Evolutionary conservation across 129 eudicot species (phyloP).

Genomic region (Tanacetum coccineum): DNA sequence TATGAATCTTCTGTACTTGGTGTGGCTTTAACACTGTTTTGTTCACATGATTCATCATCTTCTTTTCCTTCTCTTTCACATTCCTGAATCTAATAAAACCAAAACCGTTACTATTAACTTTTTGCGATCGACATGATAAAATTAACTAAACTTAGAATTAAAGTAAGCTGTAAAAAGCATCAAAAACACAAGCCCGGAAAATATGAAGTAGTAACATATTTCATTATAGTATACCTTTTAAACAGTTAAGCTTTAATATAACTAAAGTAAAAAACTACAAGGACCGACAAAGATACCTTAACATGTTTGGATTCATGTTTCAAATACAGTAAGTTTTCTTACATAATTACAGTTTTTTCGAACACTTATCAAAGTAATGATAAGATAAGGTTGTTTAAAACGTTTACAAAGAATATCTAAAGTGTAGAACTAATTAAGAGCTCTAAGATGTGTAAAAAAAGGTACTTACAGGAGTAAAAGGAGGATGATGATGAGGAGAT

Average conservation of each 20-base stretch:
- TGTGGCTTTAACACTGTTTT: conserved; percentile 35
- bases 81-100: conserved; percentile 48
- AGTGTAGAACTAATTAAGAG: neutral
- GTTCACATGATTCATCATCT: conserved; percentile 57
- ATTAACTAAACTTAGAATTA: too few relatives aligned
- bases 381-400: too few relatives aligned
- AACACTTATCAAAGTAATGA: too few relatives aligned
- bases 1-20: conserved; percentile 17
- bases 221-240: too few relatives aligned
- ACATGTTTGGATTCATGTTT: too few relatives aligned
- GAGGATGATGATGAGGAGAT: conserved; percentile 55
- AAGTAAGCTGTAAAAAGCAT: neutral
- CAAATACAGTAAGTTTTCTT: too few relatives aligned
- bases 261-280: too few relatives aligned
- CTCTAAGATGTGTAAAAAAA: conserved; percentile 7
- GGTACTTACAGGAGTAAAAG: conserved; percentile 71
- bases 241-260: too few relatives aligned
- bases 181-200: neutral
- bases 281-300: too few relatives aligned
- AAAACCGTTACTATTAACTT: neutral
- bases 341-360: neutral
- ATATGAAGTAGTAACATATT: too few relatives aligned
- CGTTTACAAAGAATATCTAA: neutral
- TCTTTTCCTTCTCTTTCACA: conserved; percentile 65
- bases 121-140: too few relatives aligned